A percentile compares a stretch with the other conserved stretches of the same genome.
phyloP scores from a whole-genome alignment of 2,329 filamentous ascomycete species.

The Penicillium sp. region DNA sequence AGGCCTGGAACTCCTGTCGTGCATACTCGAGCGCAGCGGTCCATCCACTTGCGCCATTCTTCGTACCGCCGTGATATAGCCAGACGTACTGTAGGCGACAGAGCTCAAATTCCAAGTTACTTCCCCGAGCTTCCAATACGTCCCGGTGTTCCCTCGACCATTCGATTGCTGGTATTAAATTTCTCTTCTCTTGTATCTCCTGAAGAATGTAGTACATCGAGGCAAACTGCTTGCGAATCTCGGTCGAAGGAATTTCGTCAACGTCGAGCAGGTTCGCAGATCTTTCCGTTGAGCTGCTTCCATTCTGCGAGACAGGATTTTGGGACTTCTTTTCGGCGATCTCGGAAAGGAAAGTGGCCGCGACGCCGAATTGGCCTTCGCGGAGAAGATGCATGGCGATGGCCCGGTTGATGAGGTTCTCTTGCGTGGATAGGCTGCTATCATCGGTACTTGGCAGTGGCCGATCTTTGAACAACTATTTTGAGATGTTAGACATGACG shows the following conservation, averaged over 20 bases:
- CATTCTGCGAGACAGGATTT: neutral
- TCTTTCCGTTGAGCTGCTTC: neutral
- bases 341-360: slow-evolving; percentile 78
- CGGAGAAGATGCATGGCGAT: slow-evolving; percentile 95
- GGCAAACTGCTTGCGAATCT: slow-evolving; percentile 75
- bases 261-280: slow-evolving; percentile 48
- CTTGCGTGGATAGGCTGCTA: slow-evolving; percentile 72
- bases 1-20: slow-evolving; percentile 66
- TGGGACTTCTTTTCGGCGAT: slow-evolving; percentile 48
- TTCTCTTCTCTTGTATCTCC: slow-evolving; percentile 65
- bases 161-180: slow-evolving; percentile 76
- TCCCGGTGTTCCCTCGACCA: slow-evolving; percentile 74
- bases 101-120: slow-evolving; percentile 92
- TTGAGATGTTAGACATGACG: neutral
- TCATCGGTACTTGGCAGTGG: slow-evolving; percentile 71
- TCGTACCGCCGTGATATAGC: slow-evolving; percentile 69
- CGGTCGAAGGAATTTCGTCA: slow-evolving; percentile 58
- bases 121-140: slow-evolving; percentile 73
- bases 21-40: slow-evolving; percentile 70
- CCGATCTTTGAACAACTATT: slow-evolving; percentile 62
- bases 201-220: slow-evolving; percentile 89
- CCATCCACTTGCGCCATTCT: slow-evolving; percentile 42
- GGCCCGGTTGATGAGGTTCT: slow-evolving; percentile 79
- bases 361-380: slow-evolving; percentile 88
- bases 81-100: slow-evolving; percentile 85